These are phyloP conservation scores for Suillus decipiens DNA, from an alignment of 768 basidiomycete species.

Conservation along the genomic window DNA sequence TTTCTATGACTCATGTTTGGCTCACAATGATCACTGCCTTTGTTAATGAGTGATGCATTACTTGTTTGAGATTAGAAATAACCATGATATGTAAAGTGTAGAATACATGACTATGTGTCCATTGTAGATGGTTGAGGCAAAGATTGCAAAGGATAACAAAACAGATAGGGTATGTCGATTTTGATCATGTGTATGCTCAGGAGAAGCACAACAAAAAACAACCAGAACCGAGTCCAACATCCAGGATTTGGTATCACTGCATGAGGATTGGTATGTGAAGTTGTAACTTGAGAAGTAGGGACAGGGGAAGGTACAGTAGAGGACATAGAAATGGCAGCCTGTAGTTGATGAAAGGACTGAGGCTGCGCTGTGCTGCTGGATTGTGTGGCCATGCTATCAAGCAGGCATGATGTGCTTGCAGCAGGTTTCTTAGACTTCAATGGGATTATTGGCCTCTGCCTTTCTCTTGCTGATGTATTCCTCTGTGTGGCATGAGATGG, in stretches of 20 bases:
- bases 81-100: no score
- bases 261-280: not conserved
- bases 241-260: no score
- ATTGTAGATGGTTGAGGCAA: no score
- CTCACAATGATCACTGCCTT: no score
- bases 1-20: no score
- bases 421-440: not conserved
- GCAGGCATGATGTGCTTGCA: not conserved
- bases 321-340: not conserved
- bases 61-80: no score
- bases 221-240: not conserved
- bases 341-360: not conserved
- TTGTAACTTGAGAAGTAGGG: not conserved
- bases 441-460: not conserved
- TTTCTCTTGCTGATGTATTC: not conserved
- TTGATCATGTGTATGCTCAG: not conserved
- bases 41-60: no score
- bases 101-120: no score
- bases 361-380: not conserved
- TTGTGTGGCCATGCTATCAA: not conserved
- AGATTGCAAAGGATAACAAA: not conserved
- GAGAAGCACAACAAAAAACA: not conserved
- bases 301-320: not conserved
- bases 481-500: not conserved
- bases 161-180: not conserved